Evolutionary conservation across 2,329 filamentous ascomycete genomes (phyloP).

Genomic region (Paracamarosporium sp.): DNA sequence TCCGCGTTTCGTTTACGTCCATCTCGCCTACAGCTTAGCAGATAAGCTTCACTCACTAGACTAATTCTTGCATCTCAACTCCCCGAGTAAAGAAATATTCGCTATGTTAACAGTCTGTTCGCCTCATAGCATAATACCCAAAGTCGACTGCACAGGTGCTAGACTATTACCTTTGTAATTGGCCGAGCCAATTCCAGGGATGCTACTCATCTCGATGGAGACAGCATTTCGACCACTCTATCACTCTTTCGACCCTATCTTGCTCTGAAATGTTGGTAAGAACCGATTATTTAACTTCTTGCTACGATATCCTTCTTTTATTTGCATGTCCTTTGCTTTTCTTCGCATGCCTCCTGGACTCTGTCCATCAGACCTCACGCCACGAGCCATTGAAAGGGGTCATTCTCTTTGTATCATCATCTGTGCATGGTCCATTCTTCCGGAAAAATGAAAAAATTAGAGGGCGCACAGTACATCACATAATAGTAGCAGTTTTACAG

Average conservation of each 20-base stretch:
- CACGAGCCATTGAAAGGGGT: not conserved
- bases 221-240: too few relatives aligned
- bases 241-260: too few relatives aligned
- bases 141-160: not conserved
- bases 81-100: not conserved
- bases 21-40: not conserved
- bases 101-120: not conserved
- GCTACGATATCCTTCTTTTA: not conserved
- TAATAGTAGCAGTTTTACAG: too few relatives aligned
- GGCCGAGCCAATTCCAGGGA: too few relatives aligned
- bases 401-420: not conserved
- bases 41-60: not conserved
- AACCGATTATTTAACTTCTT: not conserved
- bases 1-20: too few relatives aligned
- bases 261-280: too few relatives aligned
- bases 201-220: too few relatives aligned
- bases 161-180: too few relatives aligned
- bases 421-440: not conserved
- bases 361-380: not conserved
- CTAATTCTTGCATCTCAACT: not conserved
- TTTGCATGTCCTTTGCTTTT: not conserved
- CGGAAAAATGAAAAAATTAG: not conserved
- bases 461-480: not conserved
- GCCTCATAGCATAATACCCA: not conserved
- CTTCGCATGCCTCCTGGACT: not conserved